Conservation (phyloP, 257 asterid genomes). For the Ballota nigra region DNA sequence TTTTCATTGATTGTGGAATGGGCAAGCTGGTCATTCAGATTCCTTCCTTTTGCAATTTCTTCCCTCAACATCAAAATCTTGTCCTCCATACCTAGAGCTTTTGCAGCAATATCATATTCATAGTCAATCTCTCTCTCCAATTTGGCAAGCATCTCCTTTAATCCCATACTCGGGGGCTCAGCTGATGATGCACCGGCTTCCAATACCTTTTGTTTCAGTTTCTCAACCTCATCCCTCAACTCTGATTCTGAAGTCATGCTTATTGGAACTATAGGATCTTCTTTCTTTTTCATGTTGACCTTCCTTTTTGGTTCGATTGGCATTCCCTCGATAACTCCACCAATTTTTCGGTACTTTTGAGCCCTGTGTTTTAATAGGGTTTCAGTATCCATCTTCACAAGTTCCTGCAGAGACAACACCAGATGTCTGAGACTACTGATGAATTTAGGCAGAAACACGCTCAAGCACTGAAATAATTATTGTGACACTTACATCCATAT, state of each 20-base stretch:
- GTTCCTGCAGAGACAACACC: conserved; percentile 54
- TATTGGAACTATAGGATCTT: conserved; percentile 42
- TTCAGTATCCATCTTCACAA: conserved; percentile 61
- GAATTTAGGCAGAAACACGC: neutral
- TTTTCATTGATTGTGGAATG: conserved; percentile 51
- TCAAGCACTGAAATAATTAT: conserved; percentile 1
- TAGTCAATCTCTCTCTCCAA: conserved; percentile 52
- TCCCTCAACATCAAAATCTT: conserved; percentile 51
- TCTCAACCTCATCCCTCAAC: conserved; percentile 60
- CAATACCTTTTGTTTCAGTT: conserved; percentile 50
- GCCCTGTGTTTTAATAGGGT: conserved; percentile 65
- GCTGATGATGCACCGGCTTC: conserved; percentile 46
- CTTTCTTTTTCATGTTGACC: conserved; percentile 67
- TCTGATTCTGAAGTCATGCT: conserved; percentile 45
- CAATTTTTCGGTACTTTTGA: conserved; percentile 69
- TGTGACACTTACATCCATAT: conserved; percentile 79
- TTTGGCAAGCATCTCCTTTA: conserved; percentile 50
- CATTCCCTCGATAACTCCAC: conserved; percentile 66
- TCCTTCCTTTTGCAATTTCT: conserved; percentile 60
- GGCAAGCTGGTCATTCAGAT: conserved; percentile 41
- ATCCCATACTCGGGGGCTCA: conserved; percentile 32
- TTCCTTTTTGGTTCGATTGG: conserved; percentile 65
- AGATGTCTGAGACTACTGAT: conserved; percentile 21
- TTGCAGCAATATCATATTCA: conserved; percentile 68
- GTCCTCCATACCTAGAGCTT: conserved; percentile 60